Evolutionary conservation across 2,329 filamentous ascomycete genomes (phyloP).

Genomic region (Ophiocordyceps camponoti-leonardi): DNA sequence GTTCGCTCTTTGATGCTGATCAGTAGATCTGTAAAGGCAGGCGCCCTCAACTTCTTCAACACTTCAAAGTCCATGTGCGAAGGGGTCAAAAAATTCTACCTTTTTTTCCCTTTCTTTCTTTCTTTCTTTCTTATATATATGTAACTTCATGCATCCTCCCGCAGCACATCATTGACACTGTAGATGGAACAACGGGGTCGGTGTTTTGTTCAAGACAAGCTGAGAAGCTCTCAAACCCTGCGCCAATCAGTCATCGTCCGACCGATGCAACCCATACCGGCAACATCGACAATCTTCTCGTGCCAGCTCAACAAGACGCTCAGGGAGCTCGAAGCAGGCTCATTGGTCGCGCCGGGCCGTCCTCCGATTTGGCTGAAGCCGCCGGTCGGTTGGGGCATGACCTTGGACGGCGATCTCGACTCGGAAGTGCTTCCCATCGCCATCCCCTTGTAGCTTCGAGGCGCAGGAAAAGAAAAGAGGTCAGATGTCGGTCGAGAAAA

Average conservation of each 20-base stretch:
- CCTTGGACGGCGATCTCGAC: conserved; percentile 23
- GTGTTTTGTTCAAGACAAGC: too few species aligned
- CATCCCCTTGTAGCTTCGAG: conserved; percentile 77
- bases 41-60: too few species aligned
- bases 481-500: background rate
- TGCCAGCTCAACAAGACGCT: conserved; percentile 97
- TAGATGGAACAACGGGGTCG: too few species aligned
- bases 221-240: conserved; percentile 30
- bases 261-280: conserved; percentile 78
- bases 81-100: too few species aligned
- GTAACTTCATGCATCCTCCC: background rate
- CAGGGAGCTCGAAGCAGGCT: conserved; percentile 75
- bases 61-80: too few species aligned
- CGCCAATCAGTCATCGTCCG: conserved; percentile 93
- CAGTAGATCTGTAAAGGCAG: too few species aligned
- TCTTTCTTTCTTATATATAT: background rate
- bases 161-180: background rate
- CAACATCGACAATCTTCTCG: conserved; percentile 92
- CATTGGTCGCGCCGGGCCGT: conserved; percentile 33
- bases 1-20: too few species aligned
- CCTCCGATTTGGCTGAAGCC: conserved; percentile 69
- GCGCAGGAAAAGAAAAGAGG: too few species aligned
- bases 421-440: conserved; percentile 24
- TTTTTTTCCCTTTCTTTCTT: too few species aligned
- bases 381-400: conserved; percentile 57